Conservation (phyloP, 306 rosid species). For the Crotalaria pallida region DNA sequence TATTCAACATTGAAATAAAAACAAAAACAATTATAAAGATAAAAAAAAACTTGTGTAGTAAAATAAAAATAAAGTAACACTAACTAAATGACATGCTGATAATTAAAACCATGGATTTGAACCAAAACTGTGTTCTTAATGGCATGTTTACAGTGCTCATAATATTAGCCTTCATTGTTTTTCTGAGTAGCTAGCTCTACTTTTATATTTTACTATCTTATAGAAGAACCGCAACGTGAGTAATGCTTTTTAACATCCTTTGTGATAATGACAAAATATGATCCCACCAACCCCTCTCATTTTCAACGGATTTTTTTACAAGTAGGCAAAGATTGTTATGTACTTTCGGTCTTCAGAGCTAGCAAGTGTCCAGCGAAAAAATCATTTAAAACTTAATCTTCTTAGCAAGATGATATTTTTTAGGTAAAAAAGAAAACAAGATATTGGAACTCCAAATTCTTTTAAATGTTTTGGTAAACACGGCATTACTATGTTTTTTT, state of each 20-base stretch:
- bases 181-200: no score
- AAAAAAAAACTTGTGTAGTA: no score
- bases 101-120: conserved; percentile 6
- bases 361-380: not conserved
- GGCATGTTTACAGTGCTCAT: not conserved
- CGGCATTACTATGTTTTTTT: no score
- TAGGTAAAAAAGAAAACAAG: not conserved
- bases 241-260: not conserved
- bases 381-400: not conserved
- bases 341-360: not conserved
- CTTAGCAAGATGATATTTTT: not conserved
- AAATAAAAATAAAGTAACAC: no score
- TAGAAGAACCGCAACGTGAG: not conserved
- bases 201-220: not conserved
- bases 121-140: conserved; percentile 3
- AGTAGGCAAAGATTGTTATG: not conserved
- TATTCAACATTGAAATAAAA: no score
- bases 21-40: no score
- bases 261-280: not conserved
- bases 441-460: not conserved
- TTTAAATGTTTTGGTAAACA: not conserved
- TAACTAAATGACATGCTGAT: no score
- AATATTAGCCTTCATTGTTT: not conserved
- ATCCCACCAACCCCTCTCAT: not conserved
- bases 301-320: not conserved